phyloP scores from a whole-genome alignment of 2,329 filamentous ascomycete species.

The Arthrobotrys entomopaga region DNA sequence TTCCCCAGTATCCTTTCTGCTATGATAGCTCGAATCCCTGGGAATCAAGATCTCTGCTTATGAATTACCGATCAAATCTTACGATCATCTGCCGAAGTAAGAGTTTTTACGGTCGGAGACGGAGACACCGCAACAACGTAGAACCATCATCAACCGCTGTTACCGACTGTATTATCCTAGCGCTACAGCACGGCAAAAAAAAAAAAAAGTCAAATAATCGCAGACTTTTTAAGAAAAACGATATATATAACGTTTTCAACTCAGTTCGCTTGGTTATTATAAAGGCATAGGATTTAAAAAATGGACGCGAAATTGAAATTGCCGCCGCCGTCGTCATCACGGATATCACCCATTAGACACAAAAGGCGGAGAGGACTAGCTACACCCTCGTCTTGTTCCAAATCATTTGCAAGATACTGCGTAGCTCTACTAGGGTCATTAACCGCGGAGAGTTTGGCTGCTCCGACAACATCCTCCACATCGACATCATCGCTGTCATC shows the following conservation, averaged over 20 bases:
- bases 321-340: not conserved
- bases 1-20: no score
- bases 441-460: slow-evolving; percentile 27
- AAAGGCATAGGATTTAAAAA: not conserved
- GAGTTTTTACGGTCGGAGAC: slow-evolving; percentile 36
- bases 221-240: no score
- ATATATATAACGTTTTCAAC: not conserved
- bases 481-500: not conserved
- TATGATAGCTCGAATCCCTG: slow-evolving; percentile 1
- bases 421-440: slow-evolving; percentile 50
- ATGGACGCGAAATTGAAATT: slow-evolving; percentile 17
- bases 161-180: slow-evolving; percentile 16
- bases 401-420: slow-evolving; percentile 52
- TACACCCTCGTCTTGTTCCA: slow-evolving; percentile 32
- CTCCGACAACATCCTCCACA: slow-evolving; percentile 14
- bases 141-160: slow-evolving; percentile 7
- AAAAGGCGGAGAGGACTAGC: slow-evolving; percentile 30
- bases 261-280: slow-evolving; percentile 26
- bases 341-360: slow-evolving; percentile 12
- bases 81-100: slow-evolving; percentile 19
- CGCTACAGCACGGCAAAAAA: slow-evolving; percentile 26
- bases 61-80: slow-evolving; percentile 29
- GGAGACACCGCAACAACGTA: slow-evolving; percentile 7
- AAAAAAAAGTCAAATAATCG: no score
- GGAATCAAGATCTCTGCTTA: slow-evolving; percentile 28